Conservation (phyloP, 257 asterid species). For the Petrea volubilis region DNA sequence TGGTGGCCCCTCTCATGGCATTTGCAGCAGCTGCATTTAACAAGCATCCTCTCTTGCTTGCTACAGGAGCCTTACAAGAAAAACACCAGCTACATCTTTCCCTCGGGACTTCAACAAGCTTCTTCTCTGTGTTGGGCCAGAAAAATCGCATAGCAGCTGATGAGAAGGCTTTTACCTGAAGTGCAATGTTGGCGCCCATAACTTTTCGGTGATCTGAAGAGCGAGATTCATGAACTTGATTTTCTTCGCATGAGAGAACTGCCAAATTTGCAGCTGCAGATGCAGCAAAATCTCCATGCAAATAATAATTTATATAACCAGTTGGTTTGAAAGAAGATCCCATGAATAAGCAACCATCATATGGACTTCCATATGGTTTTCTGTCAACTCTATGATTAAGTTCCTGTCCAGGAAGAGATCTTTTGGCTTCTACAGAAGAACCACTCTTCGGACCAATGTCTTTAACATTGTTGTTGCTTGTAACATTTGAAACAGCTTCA, state of each 20-base stretch:
- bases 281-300: slow-evolving; percentile 87
- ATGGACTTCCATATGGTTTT: slow-evolving; percentile 22
- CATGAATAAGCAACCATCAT: slow-evolving; percentile 37
- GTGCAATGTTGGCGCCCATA: slow-evolving; percentile 49
- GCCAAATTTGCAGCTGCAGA: slow-evolving; percentile 88
- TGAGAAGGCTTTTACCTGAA: slow-evolving; percentile 81
- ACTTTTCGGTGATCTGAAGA: slow-evolving; percentile 50
- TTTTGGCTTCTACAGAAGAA: slow-evolving; percentile 22
- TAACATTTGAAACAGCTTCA: slow-evolving; percentile 28
- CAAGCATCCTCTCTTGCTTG: slow-evolving; percentile 78
- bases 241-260: slow-evolving; percentile 64
- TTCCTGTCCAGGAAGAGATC: slow-evolving; percentile 25
- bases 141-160: slow-evolving; percentile 60
- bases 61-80: slow-evolving; percentile 64
- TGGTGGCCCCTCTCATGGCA: slow-evolving; percentile 67
- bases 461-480: slow-evolving; percentile 20
- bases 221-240: slow-evolving; percentile 41
- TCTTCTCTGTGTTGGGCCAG: slow-evolving; percentile 87
- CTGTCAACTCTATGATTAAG: slow-evolving; percentile 26
- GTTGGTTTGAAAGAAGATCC: slow-evolving; percentile 68
- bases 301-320: slow-evolving; percentile 64
- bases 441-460: slow-evolving; percentile 27
- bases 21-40: slow-evolving; percentile 81
- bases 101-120: slow-evolving; percentile 74
- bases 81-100: slow-evolving; percentile 96